Conservation (phyloP, 179 eudicot genomes). For the Spinacia oleracea region DNA sequence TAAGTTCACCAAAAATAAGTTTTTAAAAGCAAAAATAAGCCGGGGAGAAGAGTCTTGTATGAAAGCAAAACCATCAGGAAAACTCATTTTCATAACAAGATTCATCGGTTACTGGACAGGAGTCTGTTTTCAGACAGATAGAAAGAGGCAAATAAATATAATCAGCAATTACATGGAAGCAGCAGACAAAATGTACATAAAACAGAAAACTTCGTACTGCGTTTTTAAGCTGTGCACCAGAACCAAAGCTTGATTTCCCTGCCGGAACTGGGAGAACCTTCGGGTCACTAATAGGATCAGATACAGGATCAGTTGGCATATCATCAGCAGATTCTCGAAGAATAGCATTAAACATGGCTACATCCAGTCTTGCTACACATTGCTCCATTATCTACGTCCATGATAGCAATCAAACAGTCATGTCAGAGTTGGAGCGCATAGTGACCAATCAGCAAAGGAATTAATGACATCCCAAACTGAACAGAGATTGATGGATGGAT, state of each 20-base stretch:
- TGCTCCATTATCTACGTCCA: conserved; percentile 87
- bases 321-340: conserved; percentile 87
- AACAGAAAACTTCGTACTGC: conserved; percentile 55
- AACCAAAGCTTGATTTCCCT: conserved; percentile 86
- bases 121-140: neutral
- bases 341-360: conserved; percentile 94
- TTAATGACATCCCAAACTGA: neutral
- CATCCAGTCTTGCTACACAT: conserved; percentile 83
- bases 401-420: neutral
- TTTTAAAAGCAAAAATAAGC: no score
- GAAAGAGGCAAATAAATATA: neutral
- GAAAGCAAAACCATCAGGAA: neutral
- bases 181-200: neutral
- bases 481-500: neutral
- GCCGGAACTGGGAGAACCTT: conserved; percentile 82
- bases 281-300: conserved; percentile 82
- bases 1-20: no score
- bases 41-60: no score
- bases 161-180: neutral
- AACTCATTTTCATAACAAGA: neutral
- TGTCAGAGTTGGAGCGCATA: neutral
- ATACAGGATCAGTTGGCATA: conserved; percentile 93
- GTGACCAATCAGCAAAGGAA: neutral
- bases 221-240: conserved; percentile 93
- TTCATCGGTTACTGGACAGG: neutral